Base-by-base conservation (phyloP, 106 monocot genomes). In the Phalaenopsis equestris region DNA sequence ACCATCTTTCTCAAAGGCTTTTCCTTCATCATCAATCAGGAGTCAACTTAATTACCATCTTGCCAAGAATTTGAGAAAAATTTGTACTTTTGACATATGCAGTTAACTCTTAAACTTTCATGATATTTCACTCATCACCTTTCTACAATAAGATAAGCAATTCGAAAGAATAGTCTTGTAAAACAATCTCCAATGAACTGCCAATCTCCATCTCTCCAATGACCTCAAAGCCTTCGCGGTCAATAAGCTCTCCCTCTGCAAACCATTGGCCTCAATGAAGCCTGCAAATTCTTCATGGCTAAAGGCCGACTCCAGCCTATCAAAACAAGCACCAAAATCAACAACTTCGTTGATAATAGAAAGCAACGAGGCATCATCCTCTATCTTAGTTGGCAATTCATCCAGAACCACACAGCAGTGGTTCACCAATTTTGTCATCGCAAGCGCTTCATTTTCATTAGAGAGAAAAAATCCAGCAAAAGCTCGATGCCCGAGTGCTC, bases 151-250 rank as follows among this genome's bases (percentile, higher is more conserved):
- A 78, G 84, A 85, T 64, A 93, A 79, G 82, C 95, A 99, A 14
- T 83, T 84, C 1, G 81, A 43, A 0, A 99, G 79, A 8, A 80
- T 84, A 52, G 61, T 87, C 77, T 99, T 99, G 75, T 95, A 83
- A 47, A 19, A 78, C 16, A 84, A 67, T 84, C 99, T 95, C 95
- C 99, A 99, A 18, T 87, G 79, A 42, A 99, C 83, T 38, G 88
- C 88, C 80, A 93, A 82, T 87, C 77, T 90, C 86, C 88, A 91
- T 82, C 93, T 98, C 58, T 88, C 88, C 76, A 93, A 42, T 39
- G 90, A 88, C 74, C 79, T 90, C 79, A 57, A 73, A 55, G 74
- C 55, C 70, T 88, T 94, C 12, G 39, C 38, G 5, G 85, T 61
- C 41, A 5, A 42, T 75, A 57, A 12, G 19, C 12, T 74, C 6